Evolutionary conservation across 2,329 filamentous ascomycete genomes (phyloP), one percentile per base, ranked within the genome.

Genomic region (Clonostachys rhizophaga): DNA sequence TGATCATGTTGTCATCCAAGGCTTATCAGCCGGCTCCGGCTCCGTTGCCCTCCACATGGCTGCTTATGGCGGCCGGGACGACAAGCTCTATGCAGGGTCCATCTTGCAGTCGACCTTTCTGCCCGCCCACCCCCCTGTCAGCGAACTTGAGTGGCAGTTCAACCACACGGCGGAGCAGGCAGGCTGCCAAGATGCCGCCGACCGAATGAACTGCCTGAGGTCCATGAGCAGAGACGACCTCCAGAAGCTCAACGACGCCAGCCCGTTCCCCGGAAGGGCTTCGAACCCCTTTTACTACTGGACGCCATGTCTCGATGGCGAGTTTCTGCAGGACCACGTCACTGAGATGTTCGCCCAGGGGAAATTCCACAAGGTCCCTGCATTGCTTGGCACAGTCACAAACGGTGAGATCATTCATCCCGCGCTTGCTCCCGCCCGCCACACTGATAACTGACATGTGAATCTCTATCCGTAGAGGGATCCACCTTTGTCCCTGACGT

Each of bases 21-120:
- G 82, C 4, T 72, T 74, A n/a, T 83, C 78, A 4, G 78, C 82
- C 3, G 82, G 83, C 6, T 81, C 70, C 5, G 80, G 76, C 4
- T 80, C 78, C 12, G 79, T 84, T 1, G 70, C 72, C 4, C 65
- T 80, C 50, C 78, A 81, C 47, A 59, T 81, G 3, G 61, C 68
- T 1, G 72, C 74, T 2, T 70, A 74, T 49, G 67, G 66, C 20
- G 73, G 70, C 11, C 67, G 66, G 18, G 59, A 75, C 49, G 69
- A 74, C 17, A 43, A 53, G 5, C 66, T 78, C 20, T 79, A 78
- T 52, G 60, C 62, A 1, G 75, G 69, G 6, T 73, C 61, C 47
- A 68, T 76, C 16, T 59, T 66, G 18, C 69, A 78, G 55, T 74
- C 72, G 12, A 58, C 71, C 6, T 79, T 78, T 58, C 71, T 75